phyloP scores from a whole-genome alignment of 2,329 filamentous ascomycete genomes.

The Pseudogymnoascus verrucosus region DNA sequence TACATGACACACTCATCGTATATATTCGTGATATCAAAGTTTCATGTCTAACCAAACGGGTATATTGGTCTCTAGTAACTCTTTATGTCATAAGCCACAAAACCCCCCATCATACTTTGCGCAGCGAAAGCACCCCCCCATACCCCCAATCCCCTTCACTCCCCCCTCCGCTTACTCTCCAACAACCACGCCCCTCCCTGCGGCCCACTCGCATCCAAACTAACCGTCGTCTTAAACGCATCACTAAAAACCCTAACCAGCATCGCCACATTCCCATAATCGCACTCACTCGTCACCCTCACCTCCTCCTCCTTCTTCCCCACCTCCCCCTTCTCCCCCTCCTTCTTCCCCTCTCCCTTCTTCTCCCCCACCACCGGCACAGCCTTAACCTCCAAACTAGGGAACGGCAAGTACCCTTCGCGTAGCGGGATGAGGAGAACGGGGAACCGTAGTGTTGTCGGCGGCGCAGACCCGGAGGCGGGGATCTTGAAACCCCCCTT shows the following conservation, averaged over 20 bases:
- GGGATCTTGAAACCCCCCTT: slow-evolving; percentile 69
- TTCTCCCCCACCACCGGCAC: slow-evolving; percentile 31
- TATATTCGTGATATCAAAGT: background rate
- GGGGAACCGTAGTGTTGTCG: slow-evolving; percentile 45
- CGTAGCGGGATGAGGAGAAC: slow-evolving; percentile 74
- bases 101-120: background rate
- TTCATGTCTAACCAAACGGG: slow-evolving; percentile 2
- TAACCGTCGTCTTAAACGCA: slow-evolving; percentile 63
- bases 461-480: slow-evolving; percentile 37
- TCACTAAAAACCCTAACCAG: slow-evolving; percentile 67
- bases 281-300: slow-evolving; percentile 61
- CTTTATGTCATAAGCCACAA: background rate
- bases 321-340: slow-evolving; percentile 15
- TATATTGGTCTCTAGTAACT: background rate
- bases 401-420: slow-evolving; percentile 69
- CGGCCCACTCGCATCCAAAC: slow-evolving; percentile 58
- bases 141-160: background rate
- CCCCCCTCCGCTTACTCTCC: slow-evolving; percentile 43
- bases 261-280: slow-evolving; percentile 71
- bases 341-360: slow-evolving; percentile 10
- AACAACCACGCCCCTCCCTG: slow-evolving; percentile 59
- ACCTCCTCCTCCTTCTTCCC: slow-evolving; percentile 18
- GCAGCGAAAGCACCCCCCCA: background rate
- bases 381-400: slow-evolving; percentile 69
- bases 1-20: background rate